Percentiles rank a stretch among this genome's conserved stretches.
phyloP scores from a whole-genome alignment of 768 basidiomycete genomes.

The Panellus pusillus region DNA sequence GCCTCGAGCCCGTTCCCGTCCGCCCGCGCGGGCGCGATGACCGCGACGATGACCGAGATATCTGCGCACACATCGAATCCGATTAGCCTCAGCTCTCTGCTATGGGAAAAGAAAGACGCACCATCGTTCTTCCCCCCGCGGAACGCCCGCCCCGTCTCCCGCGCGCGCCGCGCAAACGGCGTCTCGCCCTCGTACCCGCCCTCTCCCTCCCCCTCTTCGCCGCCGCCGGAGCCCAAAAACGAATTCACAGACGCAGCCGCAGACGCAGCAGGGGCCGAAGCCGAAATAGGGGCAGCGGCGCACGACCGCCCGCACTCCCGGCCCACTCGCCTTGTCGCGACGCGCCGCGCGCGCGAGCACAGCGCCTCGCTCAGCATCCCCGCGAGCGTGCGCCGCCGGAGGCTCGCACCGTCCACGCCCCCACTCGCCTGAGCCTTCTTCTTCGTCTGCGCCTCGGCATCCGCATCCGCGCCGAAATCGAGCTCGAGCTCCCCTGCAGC shows the following conservation, averaged over 20 bases:
- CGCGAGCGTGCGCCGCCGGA: conserved; percentile 57
- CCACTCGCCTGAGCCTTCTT: not conserved
- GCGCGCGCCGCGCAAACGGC: conserved; percentile 83
- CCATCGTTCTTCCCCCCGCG: conserved; percentile 86
- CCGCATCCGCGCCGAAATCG: not conserved
- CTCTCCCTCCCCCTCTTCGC: conserved; percentile 3
- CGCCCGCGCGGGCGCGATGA: conserved; percentile 30
- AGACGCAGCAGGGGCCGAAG: conserved; percentile 3
- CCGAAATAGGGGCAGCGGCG: conserved; percentile 3
- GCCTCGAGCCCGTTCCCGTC: not conserved
- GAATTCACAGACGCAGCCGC: not conserved
- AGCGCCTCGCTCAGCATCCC: conserved; percentile 77
- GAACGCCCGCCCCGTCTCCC: conserved; percentile 70
- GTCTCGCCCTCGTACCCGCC: conserved; percentile 47
- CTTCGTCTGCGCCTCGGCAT: not conserved
- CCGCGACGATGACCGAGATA: conserved; percentile 41
- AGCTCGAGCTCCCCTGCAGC: not conserved
- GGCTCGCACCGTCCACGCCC: conserved; percentile 8
- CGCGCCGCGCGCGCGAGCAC: conserved; percentile 72
- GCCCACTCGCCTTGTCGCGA: conserved; percentile 51
- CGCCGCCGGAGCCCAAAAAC: not conserved
- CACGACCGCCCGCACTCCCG: conserved; percentile 22
- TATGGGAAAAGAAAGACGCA: conserved; percentile 26
- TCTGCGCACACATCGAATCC: conserved; percentile 27
- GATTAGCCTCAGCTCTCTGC: not conserved